Percentiles rank a stretch among this genome's conserved stretches.
Conservation (phyloP, 768 basidiomycete genomes). For the Lactarius sp. region DNA sequence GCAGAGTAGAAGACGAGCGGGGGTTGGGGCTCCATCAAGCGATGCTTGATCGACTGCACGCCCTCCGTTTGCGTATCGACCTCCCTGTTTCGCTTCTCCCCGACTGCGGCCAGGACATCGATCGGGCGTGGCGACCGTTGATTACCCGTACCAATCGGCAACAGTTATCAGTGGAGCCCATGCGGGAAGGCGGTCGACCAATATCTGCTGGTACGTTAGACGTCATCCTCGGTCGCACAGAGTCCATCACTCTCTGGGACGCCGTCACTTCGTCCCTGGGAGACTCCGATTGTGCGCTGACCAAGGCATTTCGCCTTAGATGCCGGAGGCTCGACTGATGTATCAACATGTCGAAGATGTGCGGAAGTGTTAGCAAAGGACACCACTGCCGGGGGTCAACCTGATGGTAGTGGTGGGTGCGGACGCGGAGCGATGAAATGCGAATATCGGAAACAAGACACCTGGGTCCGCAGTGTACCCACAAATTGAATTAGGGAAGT, state of each 20-base stretch:
- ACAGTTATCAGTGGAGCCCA: neutral
- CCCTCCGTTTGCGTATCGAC: neutral
- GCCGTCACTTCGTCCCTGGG: constrained; percentile 79
- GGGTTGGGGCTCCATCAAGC: constrained; percentile 12
- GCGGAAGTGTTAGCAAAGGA: constrained; percentile 61
- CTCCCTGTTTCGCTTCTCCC: constrained; percentile 24
- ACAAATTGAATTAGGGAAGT: too few species aligned
- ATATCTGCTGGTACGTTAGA: constrained; percentile 30
- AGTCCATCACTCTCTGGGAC: constrained; percentile 77
- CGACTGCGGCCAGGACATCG: neutral
- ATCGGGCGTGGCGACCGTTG: constrained; percentile 14
- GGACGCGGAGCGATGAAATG: constrained; percentile 21
- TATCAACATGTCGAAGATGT: constrained; percentile 51
- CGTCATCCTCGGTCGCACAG: constrained; percentile 59
- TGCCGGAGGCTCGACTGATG: constrained; percentile 57
- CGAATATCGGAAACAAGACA: too few species aligned
- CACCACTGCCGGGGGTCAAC: constrained; percentile 17
- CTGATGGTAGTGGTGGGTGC: constrained; percentile 1
- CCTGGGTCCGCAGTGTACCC: too few species aligned
- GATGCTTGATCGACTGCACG: constrained; percentile 11
- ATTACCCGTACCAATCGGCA: constrained; percentile 7
- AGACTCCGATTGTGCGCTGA: constrained; percentile 64
- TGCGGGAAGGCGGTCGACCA: constrained; percentile 22
- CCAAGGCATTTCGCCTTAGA: constrained; percentile 43
- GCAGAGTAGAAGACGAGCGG: constrained; percentile 6